Base-by-base conservation (phyloP, 2,329 filamentous ascomycete species). In the Aureobasidium sp. region DNA sequence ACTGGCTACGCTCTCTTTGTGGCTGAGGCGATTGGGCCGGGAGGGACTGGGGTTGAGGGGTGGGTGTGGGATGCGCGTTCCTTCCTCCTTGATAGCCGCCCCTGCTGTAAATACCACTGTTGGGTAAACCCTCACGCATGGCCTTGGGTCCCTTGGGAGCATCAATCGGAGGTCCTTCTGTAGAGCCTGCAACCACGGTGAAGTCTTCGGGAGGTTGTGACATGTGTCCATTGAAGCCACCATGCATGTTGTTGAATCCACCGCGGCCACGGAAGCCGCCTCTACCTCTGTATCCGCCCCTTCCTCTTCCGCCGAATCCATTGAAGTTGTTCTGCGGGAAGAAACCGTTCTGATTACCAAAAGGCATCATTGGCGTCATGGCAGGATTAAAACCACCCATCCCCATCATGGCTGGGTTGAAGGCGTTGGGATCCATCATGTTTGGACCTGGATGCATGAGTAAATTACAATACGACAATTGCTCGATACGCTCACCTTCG, bases 61-160 rank as follows among this genome's bases (percentile, higher is more conserved):
- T 46, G 7, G 58, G 71, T 61, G 77, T 76, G 19, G 72, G 84
- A 58, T 58, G 55, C 5, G 33, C 43, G n/a, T 38, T 40, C 25
- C 43, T 49, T 49, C 42, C 43, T 29, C 55, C 55, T 29, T 58
- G 55, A 6, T 21, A 58, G 10, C 55, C 43, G 78, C 71, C 86
- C 71, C 80, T 74, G 67, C 88, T 83, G 65, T 85, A 82, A 57
- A 89, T 82, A 66, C 88, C 89, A 61, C 87, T 92, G 72, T 95
- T 95, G 55, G 89, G 88, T 11, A 91, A 78, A 31, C 91, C 90
- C 74, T 94, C 88, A 64, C 93, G 84, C 90, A 97, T 95, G 19
- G 94, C 94, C 74, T 94, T 92, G 50, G 94, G 94, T 10, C 92
- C 94, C 59, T 88, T 95, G 29, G 94, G 94, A 29, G 94, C 94